Base-by-base conservation (phyloP, 441 rosid species). In the Metrosideros polymorpha region DNA sequence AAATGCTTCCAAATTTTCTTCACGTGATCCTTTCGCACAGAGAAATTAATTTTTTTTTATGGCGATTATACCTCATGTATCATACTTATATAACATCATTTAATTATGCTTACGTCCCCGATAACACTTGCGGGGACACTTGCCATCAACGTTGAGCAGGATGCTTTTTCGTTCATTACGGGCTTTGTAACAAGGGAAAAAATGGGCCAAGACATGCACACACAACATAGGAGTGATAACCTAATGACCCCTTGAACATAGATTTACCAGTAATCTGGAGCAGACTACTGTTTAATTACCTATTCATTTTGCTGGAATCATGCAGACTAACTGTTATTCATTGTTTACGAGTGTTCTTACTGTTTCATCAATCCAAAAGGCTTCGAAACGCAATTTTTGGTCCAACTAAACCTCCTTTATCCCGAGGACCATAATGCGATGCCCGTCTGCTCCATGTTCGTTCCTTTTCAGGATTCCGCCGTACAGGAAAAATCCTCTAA, bases 181-280 rank as follows among this genome's bases (percentile, higher is more conserved):
- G 71, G 71, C 39, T 59, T 59, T 59, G 35, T 32, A 29, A 14
- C 7, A 14, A 0, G 35, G 71, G 13, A 3, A 3, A 0, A 59
- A 29, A 39, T 22, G 15, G 71, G 22, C 39, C 22, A 9, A 14
- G 22, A 59, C 71, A 29, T 27, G 17, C 17, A 3, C 2, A 6
- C 32, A 12, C 18, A 18, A 57, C 71, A 59, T 59, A 7, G 52
- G 5, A 50, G 1, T 50, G 6, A 50, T 50, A 50, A 50, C 15
- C 52, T 50, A 14, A 14, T 50, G 52, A 50, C 17, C 2, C 1
- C 52, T 50, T 13, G 17, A 50, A 50, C 52, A 50, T 50, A 3
- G 52, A 14, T 50, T 50, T 6, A 50, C 52, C 18, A 50, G 52
- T 50, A 14, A 50, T 50, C 52, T 50, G 0, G 17, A 18, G 52